These are phyloP conservation scores for Vigna radiata DNA, from an alignment of 306 rosid genomes.

Conservation along the genomic window DNA sequence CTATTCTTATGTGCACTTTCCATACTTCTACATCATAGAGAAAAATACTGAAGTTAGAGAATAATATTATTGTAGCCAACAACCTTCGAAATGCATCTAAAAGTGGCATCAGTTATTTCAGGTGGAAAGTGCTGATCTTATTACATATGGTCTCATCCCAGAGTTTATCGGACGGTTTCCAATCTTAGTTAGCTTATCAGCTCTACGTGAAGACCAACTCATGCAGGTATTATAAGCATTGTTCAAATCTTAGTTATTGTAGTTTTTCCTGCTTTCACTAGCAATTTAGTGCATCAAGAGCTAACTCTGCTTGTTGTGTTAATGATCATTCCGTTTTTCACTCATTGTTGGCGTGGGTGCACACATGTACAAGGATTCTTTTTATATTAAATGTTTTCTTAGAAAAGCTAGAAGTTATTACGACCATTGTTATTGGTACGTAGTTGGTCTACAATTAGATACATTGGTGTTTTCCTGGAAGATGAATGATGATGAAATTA, in stretches of 20 bases:
- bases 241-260: slow-evolving; percentile 4
- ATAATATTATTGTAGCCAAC: slow-evolving; percentile 7
- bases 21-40: not conserved
- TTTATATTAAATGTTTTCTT: not conserved
- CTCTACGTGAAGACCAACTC: slow-evolving; percentile 89
- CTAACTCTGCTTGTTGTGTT: slow-evolving; percentile 18
- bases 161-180: slow-evolving; percentile 94
- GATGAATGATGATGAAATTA: too few relatives aligned
- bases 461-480: not conserved
- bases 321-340: slow-evolving; percentile 24
- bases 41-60: not conserved
- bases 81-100: slow-evolving; percentile 44
- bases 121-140: slow-evolving; percentile 93
- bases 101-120: slow-evolving; percentile 48
- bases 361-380: not conserved
- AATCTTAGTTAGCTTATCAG: slow-evolving; percentile 76
- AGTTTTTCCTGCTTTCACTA: slow-evolving; percentile 13
- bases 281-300: slow-evolving; percentile 1
- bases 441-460: slow-evolving; percentile 22
- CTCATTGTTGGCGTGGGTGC: not conserved
- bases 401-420: not conserved
- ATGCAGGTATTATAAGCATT: slow-evolving; percentile 61
- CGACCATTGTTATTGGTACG: slow-evolving; percentile 7
- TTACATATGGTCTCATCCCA: slow-evolving; percentile 85
- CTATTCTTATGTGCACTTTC: not conserved